Percentiles rank a stretch among this genome's conserved stretches.
Evolutionary conservation across 176 grass and related monocot species (phyloP).

Genomic region (Rhipidocladum racemiflorum): DNA sequence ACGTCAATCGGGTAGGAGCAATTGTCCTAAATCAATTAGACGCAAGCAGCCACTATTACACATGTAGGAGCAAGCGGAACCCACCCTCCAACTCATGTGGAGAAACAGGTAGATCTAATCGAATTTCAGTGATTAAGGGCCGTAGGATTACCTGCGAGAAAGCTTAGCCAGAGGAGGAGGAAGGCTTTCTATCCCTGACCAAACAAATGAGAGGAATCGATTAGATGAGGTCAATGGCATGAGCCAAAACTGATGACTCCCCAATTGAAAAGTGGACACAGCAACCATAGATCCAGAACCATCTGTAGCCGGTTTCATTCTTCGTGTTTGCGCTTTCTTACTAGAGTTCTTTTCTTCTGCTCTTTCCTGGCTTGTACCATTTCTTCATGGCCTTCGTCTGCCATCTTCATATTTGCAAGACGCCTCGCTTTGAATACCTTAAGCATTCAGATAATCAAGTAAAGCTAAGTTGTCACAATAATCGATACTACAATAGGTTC

Average conservation of each 20-base stretch:
- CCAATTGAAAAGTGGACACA: background rate
- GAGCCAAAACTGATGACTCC: background rate
- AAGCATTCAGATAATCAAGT: background rate
- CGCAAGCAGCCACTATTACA: background rate
- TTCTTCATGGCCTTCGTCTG: slow-evolving; percentile 83
- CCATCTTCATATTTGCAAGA: slow-evolving; percentile 66
- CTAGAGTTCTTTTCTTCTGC: slow-evolving; percentile 60
- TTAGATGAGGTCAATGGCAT: background rate
- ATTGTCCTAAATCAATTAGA: too few species aligned
- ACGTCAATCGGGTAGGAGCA: too few species aligned
- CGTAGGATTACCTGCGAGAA: background rate
- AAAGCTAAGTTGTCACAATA: background rate
- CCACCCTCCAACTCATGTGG: background rate
- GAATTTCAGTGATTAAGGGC: background rate
- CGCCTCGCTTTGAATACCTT: slow-evolving; percentile 85
- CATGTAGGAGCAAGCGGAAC: background rate
- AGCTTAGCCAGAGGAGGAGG: background rate
- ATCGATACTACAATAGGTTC: background rate
- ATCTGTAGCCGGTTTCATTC: slow-evolving; percentile 11
- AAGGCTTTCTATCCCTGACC: background rate
- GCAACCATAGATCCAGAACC: background rate
- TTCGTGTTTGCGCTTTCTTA: slow-evolving; percentile 56
- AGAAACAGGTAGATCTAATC: background rate
- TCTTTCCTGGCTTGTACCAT: slow-evolving; percentile 62
- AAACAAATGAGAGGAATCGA: background rate